Conservation (phyloP, 1,284 basidiomycete species). For the Cutaneotrichosporon sp. region DNA sequence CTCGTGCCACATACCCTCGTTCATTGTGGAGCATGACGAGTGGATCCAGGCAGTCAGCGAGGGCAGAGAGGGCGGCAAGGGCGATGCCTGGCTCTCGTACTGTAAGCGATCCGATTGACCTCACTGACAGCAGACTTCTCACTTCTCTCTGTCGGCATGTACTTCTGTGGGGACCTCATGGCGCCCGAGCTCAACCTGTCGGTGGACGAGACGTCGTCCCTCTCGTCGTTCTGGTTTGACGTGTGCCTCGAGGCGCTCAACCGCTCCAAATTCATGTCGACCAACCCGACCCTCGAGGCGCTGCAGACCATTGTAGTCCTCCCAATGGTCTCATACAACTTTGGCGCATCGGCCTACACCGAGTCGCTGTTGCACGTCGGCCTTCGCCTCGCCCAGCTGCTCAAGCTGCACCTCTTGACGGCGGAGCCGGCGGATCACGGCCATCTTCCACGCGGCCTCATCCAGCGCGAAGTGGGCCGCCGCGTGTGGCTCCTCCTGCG, state of each 20-base stretch:
- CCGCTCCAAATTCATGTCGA: conserved; percentile 30
- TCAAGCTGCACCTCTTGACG: conserved; percentile 26
- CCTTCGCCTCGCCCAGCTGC: conserved; percentile 26
- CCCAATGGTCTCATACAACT: conserved; percentile 30
- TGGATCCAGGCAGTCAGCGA: conserved; percentile 30
- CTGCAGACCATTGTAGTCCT: conserved; percentile 28
- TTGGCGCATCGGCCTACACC: conserved; percentile 30
- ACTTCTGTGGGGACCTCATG: conserved; percentile 27
- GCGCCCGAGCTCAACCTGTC: conserved; percentile 26
- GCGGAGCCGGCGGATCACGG: conserved; percentile 23
- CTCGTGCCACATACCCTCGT: conserved; percentile 33
- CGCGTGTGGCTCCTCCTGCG: conserved; percentile 28
- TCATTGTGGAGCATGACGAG: conserved; percentile 31
- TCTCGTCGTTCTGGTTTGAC: conserved; percentile 29
- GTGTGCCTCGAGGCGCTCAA: conserved; percentile 31
- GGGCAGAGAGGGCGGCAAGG: conserved; percentile 23
- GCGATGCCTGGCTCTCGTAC: conserved; percentile 27
- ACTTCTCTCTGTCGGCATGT: conserved; percentile 28
- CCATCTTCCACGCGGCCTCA: conserved; percentile 22
- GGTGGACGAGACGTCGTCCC: conserved; percentile 21
- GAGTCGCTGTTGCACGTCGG: conserved; percentile 29
- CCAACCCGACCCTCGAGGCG: conserved; percentile 29
- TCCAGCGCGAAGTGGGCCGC: conserved; percentile 25
- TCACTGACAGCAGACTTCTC: conserved; percentile 23
- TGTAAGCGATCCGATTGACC: conserved; percentile 12